Percentiles rank a stretch among this genome's conserved stretches.
Evolutionary conservation across 805 yeast species (phyloP).

Genomic region (Candida easanensis): DNA sequence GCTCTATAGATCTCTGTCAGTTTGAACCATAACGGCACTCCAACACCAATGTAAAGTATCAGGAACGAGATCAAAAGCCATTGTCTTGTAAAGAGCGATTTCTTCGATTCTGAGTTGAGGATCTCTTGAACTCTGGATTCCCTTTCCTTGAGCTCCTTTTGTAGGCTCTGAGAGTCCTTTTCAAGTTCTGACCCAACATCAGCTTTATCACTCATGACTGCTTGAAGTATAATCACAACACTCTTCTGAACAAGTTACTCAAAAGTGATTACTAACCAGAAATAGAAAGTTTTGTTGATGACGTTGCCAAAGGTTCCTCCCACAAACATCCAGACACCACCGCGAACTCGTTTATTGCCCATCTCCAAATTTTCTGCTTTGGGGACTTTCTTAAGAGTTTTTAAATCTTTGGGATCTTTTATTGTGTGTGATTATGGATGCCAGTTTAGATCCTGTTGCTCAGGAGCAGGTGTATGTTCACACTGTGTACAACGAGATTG

Average conservation of each 20-base stretch:
- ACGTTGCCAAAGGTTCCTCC: background rate
- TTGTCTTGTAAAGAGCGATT: constrained; percentile 22
- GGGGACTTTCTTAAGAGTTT: background rate
- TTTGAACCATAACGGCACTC: constrained; percentile 41
- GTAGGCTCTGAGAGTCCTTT: background rate
- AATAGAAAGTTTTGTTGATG: background rate
- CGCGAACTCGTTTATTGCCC: background rate
- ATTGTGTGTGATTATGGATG: constrained; percentile 18
- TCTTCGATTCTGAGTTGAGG: constrained; percentile 19
- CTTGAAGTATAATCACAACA: too few relatives aligned
- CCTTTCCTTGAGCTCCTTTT: constrained; percentile 3
- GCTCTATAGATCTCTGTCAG: constrained; percentile 41
- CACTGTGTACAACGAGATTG: constrained; percentile 89
- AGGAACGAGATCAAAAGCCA: constrained; percentile 22
- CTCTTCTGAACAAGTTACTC: too few relatives aligned
- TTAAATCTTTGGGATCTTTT: background rate
- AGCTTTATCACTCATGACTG: too few relatives aligned
- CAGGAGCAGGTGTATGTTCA: constrained; percentile 84
- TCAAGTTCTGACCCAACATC: too few relatives aligned
- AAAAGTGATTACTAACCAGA: background rate
- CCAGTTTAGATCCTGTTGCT: constrained; percentile 40
- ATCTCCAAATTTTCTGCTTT: background rate
- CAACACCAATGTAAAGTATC: constrained; percentile 32
- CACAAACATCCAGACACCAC: too few relatives aligned
- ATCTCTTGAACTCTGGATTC: constrained; percentile 8